phyloP scores from a whole-genome alignment of 306 rosid species.

The Hippophae rhamnoides region DNA sequence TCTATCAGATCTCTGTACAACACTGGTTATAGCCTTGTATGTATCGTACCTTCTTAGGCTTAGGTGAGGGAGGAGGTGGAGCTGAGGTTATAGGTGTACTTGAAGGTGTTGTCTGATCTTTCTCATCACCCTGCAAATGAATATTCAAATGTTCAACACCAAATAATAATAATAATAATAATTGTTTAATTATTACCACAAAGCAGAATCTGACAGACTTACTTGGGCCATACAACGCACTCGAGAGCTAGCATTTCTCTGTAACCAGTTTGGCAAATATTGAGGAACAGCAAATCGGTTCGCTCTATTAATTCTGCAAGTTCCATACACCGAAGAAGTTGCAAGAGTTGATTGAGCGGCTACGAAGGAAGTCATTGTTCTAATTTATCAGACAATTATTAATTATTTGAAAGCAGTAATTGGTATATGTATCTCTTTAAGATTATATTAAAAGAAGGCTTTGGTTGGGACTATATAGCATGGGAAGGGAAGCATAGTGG shows the following conservation, averaged over 20 bases:
- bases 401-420: too few species aligned
- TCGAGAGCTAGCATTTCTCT: neutral
- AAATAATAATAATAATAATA: too few species aligned
- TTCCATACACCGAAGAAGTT: constrained; percentile 6
- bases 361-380: neutral
- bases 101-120: constrained; percentile 7
- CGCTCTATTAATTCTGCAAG: neutral
- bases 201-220: neutral
- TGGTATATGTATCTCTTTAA: too few species aligned
- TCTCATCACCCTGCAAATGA: constrained; percentile 2
- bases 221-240: constrained; percentile 1
- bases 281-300: neutral
- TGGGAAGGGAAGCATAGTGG: too few species aligned
- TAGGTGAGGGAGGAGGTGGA: constrained; percentile 3
- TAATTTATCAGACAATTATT: neutral
- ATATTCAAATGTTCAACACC: neutral
- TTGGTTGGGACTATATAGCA: too few species aligned
- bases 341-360: neutral
- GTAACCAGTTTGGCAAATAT: neutral
- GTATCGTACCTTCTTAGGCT: neutral
- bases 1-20: too few species aligned
- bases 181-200: neutral
- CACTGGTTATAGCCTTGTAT: too few species aligned
- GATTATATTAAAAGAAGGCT: too few species aligned
- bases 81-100: constrained; percentile 1